Evolutionary conservation across 2,329 filamentous ascomycete species (phyloP).

Genomic region (Aspergillus pseudotamarii): DNA sequence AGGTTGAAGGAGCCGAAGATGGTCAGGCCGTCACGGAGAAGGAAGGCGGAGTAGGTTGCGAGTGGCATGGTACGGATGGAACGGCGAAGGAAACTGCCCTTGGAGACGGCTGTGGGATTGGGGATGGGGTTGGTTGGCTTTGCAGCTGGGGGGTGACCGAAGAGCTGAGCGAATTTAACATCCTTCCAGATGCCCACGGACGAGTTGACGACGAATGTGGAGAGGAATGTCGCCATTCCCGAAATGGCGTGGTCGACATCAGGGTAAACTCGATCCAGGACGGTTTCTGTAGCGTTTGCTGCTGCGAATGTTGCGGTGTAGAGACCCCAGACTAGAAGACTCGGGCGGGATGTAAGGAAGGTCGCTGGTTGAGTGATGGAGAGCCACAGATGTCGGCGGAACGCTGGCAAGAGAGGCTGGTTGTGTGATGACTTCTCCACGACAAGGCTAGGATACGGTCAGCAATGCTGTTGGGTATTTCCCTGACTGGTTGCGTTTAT

Average conservation of each 20-base stretch:
- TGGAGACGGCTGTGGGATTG: constrained; percentile 8
- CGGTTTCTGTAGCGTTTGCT: constrained; percentile 80
- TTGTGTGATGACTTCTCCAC: constrained; percentile 45
- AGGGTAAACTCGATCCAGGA: constrained; percentile 61
- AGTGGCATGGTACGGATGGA: constrained; percentile 51
- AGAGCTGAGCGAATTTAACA: constrained; percentile 77
- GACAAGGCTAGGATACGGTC: constrained; percentile 38
- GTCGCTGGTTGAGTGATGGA: constrained; percentile 41
- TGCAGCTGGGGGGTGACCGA: constrained; percentile 44
- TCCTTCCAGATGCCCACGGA: constrained; percentile 80
- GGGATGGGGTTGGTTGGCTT: constrained; percentile 6
- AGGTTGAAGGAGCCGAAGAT: constrained; percentile 62
- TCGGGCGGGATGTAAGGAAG: constrained; percentile 45
- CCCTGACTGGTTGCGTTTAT: background rate
- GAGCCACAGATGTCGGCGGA: constrained; percentile 37
- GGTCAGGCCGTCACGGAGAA: constrained; percentile 77
- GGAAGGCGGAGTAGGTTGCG: constrained; percentile 62
- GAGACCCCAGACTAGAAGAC: constrained; percentile 52
- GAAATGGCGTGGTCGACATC: constrained; percentile 64
- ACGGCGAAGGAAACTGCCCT: constrained; percentile 28
- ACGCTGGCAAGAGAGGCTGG: constrained; percentile 35
- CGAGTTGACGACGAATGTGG: constrained; percentile 76
- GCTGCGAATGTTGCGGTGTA: constrained; percentile 89
- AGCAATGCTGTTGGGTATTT: constrained; percentile 1
- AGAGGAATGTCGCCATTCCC: constrained; percentile 75